phyloP scores from a whole-genome alignment of 139 green algal species.

The Closterium sp. region DNA sequence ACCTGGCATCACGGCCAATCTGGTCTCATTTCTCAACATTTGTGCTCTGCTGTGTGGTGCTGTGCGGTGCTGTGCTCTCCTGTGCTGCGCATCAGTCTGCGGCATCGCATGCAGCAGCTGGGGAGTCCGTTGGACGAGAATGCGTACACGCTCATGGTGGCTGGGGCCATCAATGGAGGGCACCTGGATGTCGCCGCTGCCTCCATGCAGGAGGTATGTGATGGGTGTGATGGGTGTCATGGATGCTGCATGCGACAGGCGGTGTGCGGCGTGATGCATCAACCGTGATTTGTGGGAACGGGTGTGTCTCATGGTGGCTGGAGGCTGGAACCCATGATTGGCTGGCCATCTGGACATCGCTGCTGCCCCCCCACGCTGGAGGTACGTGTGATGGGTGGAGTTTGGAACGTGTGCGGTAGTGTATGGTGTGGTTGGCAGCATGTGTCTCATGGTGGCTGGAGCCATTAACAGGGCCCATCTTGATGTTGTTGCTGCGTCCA shows the following conservation, averaged over 20 bases:
- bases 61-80: neutral
- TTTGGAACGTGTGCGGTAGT: no score
- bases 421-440: no score
- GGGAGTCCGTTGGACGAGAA: neutral
- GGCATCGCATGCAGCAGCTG: neutral
- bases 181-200: neutral
- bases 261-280: neutral
- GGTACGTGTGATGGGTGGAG: no score
- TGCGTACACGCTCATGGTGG: neutral
- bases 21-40: neutral
- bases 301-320: no score
- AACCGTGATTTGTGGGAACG: no score
- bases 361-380: no score
- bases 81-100: neutral
- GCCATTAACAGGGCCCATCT: neutral
- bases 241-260: neutral
- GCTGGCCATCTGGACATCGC: no score
- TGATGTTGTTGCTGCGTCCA: neutral
- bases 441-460: conserved; percentile 1
- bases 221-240: neutral
- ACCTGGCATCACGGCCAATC: no score
- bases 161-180: neutral
- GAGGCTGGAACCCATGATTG: no score
- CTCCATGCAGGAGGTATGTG: neutral
- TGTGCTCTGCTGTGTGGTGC: no score